Evolutionary conservation across 495 filamentous ascomycete genomes (phyloP).

Genomic region (Xylaria palmicola): DNA sequence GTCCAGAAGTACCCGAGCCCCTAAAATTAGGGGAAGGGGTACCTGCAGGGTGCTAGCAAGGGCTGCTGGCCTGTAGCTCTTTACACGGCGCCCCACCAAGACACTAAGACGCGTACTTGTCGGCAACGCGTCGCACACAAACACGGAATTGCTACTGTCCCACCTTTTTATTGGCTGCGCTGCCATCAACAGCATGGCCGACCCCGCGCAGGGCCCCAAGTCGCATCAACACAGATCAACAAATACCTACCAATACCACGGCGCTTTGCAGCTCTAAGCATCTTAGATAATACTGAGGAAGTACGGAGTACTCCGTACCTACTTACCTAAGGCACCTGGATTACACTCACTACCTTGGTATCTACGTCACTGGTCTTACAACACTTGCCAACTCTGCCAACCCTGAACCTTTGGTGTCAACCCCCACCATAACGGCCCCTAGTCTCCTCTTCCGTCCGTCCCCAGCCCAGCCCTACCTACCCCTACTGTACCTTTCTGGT

Average conservation of each 20-base stretch:
- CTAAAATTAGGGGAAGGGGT: not conserved
- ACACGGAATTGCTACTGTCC: not conserved
- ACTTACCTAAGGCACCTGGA: not conserved
- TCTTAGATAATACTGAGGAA: too few species aligned
- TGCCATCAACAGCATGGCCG: not conserved
- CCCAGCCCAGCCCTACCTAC: not conserved
- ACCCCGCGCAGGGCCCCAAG: constrained; percentile 1
- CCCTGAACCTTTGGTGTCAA: not conserved
- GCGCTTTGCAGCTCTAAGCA: too few species aligned
- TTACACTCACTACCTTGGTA: not conserved
- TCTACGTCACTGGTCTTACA: not conserved
- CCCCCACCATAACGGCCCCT: not conserved
- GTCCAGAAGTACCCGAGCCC: not conserved
- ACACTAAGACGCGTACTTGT: not conserved
- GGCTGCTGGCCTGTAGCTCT: too few species aligned
- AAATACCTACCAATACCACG: not conserved
- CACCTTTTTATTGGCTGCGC: not conserved
- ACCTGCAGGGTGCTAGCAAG: too few species aligned
- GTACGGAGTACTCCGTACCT: too few species aligned
- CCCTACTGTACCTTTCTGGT: not conserved
- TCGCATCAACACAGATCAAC: constrained; percentile 6
- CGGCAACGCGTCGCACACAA: not conserved
- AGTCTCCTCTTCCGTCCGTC: not conserved
- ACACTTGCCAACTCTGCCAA: not conserved
- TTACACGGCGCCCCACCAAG: too few species aligned